Evolutionary conservation across 2,329 filamentous ascomycete species (phyloP), one percentile per base, ranked within the genome.

Genomic region (Monilinia fructigena): DNA sequence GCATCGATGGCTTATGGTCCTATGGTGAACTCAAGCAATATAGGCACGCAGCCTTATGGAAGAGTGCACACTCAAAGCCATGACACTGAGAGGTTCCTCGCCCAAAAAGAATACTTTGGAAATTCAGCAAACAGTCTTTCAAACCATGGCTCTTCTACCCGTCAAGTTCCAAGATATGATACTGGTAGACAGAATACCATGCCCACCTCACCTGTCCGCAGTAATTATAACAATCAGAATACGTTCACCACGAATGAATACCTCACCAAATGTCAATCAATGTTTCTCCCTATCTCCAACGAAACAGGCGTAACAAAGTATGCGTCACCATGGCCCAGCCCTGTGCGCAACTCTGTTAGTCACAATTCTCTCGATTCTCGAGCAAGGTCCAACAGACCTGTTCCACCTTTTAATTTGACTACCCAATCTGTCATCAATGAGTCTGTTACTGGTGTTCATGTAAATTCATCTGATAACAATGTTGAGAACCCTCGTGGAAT

Each of bases 101-200:
- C 58, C 1, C 58, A 61, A 20, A 61, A 61, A 40, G 58, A 61
- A n/a, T 61, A 61, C 31, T 61, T 60, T 18, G 58, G 58, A n/a
- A 61, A 52, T 38, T 38, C 28, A 6, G 28, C 58, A 50, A 61
- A 48, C 31, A 50, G n/a, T 40, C 81, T 83, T 20, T 81, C 85
- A 53, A 79, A 77, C 40, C 80, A 82, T 69, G 79, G 80, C 16
- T 79, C 82, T 16, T 79, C 82, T 59, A 80, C 78, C 45, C 70
- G 59, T 14, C 83, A 85, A 2, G 77, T 88, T 52, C 86, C 86
- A 45, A 88, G 86, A 74, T 89, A 86, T 71, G 86, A 89, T 70
- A 86, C n/a, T 38, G 58, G 58, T 26, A 50, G 86, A 31, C 87
- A 86, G 74, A 81, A 88, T 73, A 88, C 88, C 70, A 88, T 87